Conservation (phyloP, 345 rosid species). For the Citrus trifoliata region DNA sequence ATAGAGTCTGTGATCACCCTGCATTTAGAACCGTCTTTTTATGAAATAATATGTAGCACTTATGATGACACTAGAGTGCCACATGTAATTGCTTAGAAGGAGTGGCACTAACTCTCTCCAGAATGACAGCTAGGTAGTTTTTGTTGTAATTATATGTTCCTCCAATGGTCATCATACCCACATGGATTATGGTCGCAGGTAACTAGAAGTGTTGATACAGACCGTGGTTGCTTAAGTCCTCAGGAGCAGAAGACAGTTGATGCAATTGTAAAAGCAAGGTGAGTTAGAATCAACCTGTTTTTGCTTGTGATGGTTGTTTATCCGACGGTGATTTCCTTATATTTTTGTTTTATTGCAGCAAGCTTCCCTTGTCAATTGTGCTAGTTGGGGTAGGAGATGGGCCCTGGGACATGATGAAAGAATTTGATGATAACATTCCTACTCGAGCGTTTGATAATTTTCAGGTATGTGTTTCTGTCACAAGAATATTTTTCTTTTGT, state of each 20-base stretch:
- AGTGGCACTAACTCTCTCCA: background rate
- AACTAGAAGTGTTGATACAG: conserved; percentile 85
- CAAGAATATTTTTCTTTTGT: background rate
- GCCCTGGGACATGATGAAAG: conserved; percentile 98
- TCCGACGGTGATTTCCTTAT: conserved; percentile 5
- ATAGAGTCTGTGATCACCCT: background rate
- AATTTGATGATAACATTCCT: conserved; percentile 96
- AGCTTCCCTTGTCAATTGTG: conserved; percentile 82
- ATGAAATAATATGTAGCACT: background rate
- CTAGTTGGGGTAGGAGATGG: conserved; percentile 99
- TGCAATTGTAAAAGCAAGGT: conserved; percentile 95
- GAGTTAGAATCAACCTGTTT: conserved; percentile 12
- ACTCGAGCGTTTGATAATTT: conserved; percentile 93
- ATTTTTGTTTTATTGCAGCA: conserved; percentile 35
- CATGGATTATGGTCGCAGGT: conserved; percentile 47
- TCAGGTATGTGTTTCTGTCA: conserved; percentile 49
- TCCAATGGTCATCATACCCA: background rate
- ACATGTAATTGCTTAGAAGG: background rate
- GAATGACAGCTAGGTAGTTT: background rate
- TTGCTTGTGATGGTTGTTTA: conserved; percentile 5
- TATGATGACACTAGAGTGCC: background rate
- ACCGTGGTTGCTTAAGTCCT: conserved; percentile 68
- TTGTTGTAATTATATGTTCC: background rate
- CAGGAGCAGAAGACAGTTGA: conserved; percentile 93
- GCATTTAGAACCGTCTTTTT: conserved; percentile 1